Conservation (phyloP, 805 yeast species). For the Citeromyces nyonsensis region DNA sequence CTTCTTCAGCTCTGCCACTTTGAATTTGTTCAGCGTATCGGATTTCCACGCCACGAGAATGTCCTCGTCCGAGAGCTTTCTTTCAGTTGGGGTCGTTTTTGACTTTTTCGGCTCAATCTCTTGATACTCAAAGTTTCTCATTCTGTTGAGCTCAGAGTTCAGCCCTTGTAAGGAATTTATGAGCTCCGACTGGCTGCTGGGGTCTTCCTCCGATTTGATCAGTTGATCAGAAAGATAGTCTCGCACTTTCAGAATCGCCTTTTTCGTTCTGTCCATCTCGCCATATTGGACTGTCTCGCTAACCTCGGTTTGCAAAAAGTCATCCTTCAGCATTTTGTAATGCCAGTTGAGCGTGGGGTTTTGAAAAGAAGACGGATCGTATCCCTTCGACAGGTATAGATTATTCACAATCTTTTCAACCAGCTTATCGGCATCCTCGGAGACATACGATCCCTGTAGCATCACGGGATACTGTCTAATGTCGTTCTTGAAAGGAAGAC, state of each 20-base stretch:
- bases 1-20: conserved; percentile 24
- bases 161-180: conserved; percentile 7
- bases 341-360: conserved; percentile 62
- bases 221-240: too few species aligned
- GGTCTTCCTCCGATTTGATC: conserved; percentile 3
- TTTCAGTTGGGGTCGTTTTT: conserved; percentile 4
- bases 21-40: conserved; percentile 15
- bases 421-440: conserved; percentile 8
- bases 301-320: conserved; percentile 42
- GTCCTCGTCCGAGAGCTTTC: conserved; percentile 18
- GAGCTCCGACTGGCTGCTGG: neutral
- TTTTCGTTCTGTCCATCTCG: conserved; percentile 4
- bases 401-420: conserved; percentile 16
- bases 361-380: conserved; percentile 37
- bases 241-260: conserved; percentile 3
- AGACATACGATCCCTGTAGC: conserved; percentile 6
- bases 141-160: conserved; percentile 8
- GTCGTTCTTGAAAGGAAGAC: conserved; percentile 65
- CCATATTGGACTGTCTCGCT: conserved; percentile 4
- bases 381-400: conserved; percentile 28
- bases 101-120: conserved; percentile 4
- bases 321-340: conserved; percentile 46
- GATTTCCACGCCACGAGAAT: conserved; percentile 25
- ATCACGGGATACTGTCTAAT: conserved; percentile 48
- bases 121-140: conserved; percentile 9